These are phyloP conservation scores for Malania oleifera DNA, from an alignment of 164 flowering plant species.

Conservation along the genomic window DNA sequence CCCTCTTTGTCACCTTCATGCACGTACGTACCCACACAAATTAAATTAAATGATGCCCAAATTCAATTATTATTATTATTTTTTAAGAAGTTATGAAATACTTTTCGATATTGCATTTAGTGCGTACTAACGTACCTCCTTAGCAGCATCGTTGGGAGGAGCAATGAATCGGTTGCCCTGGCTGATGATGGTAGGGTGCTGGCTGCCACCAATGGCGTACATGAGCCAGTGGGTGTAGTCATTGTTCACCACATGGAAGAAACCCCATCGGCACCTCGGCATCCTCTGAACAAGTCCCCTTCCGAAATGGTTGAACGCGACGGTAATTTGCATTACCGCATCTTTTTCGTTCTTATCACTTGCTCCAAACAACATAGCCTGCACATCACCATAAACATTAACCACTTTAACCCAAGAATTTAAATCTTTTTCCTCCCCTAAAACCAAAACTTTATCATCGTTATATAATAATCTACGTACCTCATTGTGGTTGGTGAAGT, in stretches of 20 bases:
- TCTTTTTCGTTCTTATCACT: constrained; percentile 36
- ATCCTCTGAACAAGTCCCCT: constrained; percentile 74
- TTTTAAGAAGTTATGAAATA: not conserved
- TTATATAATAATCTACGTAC: too few species aligned
- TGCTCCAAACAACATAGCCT: constrained; percentile 81
- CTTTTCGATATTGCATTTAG: too few species aligned
- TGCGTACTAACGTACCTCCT: constrained; percentile 47
- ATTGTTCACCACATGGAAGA: constrained; percentile 80
- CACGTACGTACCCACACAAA: too few species aligned
- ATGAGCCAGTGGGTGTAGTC: constrained; percentile 85
- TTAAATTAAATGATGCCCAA: too few species aligned
- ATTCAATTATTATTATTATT: not conserved
- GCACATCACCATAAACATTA: constrained; percentile 3
- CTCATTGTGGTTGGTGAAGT: constrained; percentile 70
- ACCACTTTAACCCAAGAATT: too few species aligned
- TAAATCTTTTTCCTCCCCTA: too few species aligned
- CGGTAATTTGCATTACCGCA: constrained; percentile 59
- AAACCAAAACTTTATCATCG: too few species aligned
- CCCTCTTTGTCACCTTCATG: constrained; percentile 68
- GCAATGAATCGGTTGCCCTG: constrained; percentile 83
- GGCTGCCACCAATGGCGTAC: constrained; percentile 94
- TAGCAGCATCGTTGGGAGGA: constrained; percentile 34
- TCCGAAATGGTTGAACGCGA: constrained; percentile 87
- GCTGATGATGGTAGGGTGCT: constrained; percentile 72
- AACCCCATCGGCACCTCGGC: constrained; percentile 87